These are phyloP conservation scores for Lasiodiplodia sp. DNA, from an alignment of 2,329 filamentous ascomycete species.

Conservation along the genomic window DNA sequence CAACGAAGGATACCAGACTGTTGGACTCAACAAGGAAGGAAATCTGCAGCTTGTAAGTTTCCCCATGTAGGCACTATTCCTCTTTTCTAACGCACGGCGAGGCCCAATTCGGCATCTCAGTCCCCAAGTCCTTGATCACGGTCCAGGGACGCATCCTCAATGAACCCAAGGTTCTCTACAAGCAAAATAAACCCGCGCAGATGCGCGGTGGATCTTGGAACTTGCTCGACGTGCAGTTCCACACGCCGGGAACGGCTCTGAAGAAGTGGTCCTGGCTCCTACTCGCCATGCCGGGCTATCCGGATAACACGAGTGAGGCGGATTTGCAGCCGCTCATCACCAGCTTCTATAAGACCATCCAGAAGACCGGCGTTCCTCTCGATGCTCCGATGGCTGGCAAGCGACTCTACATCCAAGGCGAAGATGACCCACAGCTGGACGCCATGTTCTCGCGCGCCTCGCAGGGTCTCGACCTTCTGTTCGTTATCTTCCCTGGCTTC, in stretches of 20 bases:
- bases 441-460: conserved; percentile 69
- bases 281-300: conserved; percentile 9
- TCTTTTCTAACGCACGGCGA: not conserved
- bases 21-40: conserved; percentile 8
- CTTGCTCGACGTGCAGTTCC: conserved; percentile 51
- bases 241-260: not conserved
- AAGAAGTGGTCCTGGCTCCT: conserved; percentile 23
- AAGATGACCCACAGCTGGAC: conserved; percentile 44
- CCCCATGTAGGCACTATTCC: not conserved
- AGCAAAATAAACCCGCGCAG: conserved; percentile 39
- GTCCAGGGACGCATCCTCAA: conserved; percentile 74
- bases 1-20: conserved; percentile 16
- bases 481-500: conserved; percentile 40
- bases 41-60: conserved; percentile 11
- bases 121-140: conserved; percentile 70
- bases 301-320: not conserved
- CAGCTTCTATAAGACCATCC: conserved; percentile 68
- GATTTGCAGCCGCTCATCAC: conserved; percentile 1
- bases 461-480: conserved; percentile 56
- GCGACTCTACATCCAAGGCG: conserved; percentile 55
- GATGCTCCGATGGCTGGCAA: conserved; percentile 71
- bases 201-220: conserved; percentile 73
- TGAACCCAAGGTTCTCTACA: conserved; percentile 69
- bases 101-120: conserved; percentile 66
- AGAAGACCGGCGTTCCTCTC: conserved; percentile 72